Evolutionary conservation across 2,329 filamentous ascomycete species (phyloP).

Genomic region (Orbilia ellipsospora): DNA sequence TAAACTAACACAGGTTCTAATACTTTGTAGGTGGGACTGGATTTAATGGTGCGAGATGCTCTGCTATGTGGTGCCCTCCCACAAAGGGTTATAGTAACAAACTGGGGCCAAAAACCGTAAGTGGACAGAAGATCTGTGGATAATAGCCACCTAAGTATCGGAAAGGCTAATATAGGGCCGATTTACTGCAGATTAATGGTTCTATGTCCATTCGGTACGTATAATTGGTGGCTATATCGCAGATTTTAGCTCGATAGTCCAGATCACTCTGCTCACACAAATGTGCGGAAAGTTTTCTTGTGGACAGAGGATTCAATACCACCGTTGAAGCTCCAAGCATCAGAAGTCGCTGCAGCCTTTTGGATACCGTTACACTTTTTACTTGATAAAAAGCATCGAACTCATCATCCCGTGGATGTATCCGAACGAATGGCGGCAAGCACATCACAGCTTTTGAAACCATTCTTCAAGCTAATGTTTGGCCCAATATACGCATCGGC

Average conservation of each 20-base stretch:
- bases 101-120: slow-evolving; percentile 74
- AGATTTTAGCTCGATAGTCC: not conserved
- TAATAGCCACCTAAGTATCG: not conserved
- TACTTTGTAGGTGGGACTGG: slow-evolving; percentile 62
- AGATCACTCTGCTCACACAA: not conserved
- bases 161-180: slow-evolving; percentile 4
- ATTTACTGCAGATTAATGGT: slow-evolving; percentile 70
- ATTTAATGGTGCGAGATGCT: slow-evolving; percentile 34
- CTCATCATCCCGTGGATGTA: slow-evolving; percentile 73
- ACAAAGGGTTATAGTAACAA: slow-evolving; percentile 67
- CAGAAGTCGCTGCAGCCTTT: slow-evolving; percentile 75
- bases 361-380: slow-evolving; percentile 75
- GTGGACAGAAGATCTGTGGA: slow-evolving; percentile 57
- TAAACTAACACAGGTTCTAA: slow-evolving; percentile 4
- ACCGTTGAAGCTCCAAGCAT: slow-evolving; percentile 72
- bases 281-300: slow-evolving; percentile 69
- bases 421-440: slow-evolving; percentile 71
- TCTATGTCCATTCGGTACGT: slow-evolving; percentile 67
- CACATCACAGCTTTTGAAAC: slow-evolving; percentile 68
- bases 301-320: slow-evolving; percentile 70
- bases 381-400: slow-evolving; percentile 71
- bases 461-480: slow-evolving; percentile 69
- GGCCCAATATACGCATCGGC: slow-evolving; percentile 77
- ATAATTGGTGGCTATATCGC: not conserved
- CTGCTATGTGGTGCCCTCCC: slow-evolving; percentile 44